Evolutionary conservation across 805 yeast genomes (phyloP).

Genomic region (Lipomyces yamadae): DNA sequence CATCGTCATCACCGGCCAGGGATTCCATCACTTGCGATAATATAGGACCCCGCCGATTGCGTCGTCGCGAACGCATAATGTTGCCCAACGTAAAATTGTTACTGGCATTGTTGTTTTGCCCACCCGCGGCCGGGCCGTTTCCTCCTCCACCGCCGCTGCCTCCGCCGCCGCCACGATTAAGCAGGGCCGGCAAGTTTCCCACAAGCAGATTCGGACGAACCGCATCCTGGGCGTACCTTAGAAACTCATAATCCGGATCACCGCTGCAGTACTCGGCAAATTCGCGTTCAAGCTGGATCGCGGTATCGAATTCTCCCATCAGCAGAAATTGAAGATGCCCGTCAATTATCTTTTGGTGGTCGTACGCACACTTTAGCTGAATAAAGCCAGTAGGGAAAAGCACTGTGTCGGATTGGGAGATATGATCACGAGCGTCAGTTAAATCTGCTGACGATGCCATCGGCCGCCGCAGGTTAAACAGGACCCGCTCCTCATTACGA

Average conservation of each 20-base stretch:
- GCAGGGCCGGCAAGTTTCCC: slow-evolving; percentile 5
- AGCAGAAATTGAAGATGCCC: slow-evolving; percentile 11
- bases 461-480: slow-evolving; percentile 2
- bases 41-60: neutral
- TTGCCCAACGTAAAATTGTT: slow-evolving; percentile 9
- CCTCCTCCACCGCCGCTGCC: neutral
- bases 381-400: slow-evolving; percentile 16
- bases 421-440: neutral
- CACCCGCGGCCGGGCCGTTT: neutral
- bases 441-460: neutral
- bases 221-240: neutral
- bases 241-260: slow-evolving; percentile 9
- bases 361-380: slow-evolving; percentile 15
- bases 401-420: slow-evolving; percentile 2
- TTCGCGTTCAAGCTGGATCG: slow-evolving; percentile 22
- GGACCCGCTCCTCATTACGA: slow-evolving; percentile 24
- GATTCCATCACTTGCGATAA: neutral
- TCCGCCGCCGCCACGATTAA: neutral
- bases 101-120: slow-evolving; percentile 5
- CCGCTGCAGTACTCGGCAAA: slow-evolving; percentile 20
- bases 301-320: slow-evolving; percentile 15
- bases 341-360: slow-evolving; percentile 20
- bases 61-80: slow-evolving; percentile 3
- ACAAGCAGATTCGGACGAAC: neutral
- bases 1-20: neutral